Evolutionary conservation across 768 basidiomycete genomes (phyloP).

Genomic region (Rhizopogon roseolus): DNA sequence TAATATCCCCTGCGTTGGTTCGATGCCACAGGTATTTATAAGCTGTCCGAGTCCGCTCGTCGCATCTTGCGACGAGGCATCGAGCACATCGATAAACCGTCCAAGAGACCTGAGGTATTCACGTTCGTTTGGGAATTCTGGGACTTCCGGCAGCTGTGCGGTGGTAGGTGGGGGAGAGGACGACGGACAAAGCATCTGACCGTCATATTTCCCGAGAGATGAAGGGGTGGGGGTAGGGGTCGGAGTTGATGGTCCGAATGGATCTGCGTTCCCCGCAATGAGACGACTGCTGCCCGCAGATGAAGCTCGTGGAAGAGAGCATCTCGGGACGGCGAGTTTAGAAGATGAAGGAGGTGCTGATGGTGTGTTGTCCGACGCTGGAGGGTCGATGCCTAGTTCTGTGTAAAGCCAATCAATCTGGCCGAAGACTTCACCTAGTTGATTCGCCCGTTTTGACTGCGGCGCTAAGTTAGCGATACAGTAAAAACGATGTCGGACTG

Average conservation of each 20-base stretch:
- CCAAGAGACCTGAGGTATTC: slow-evolving; percentile 59
- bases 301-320: slow-evolving; percentile 40
- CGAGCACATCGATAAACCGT: slow-evolving; percentile 57
- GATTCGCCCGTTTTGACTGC: slow-evolving; percentile 63
- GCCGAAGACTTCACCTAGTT: slow-evolving; percentile 58
- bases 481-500: neutral
- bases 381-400: slow-evolving; percentile 73
- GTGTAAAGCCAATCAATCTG: slow-evolving; percentile 81
- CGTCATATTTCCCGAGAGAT: slow-evolving; percentile 31
- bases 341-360: slow-evolving; percentile 29
- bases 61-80: slow-evolving; percentile 28
- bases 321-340: slow-evolving; percentile 33
- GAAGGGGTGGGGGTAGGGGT: slow-evolving; percentile 55
- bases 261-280: slow-evolving; percentile 15
- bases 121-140: slow-evolving; percentile 24
- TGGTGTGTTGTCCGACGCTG: slow-evolving; percentile 44
- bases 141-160: slow-evolving; percentile 6
- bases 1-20: slow-evolving; percentile 74
- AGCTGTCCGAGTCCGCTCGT: slow-evolving; percentile 15
- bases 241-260: slow-evolving; percentile 33
- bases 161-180: slow-evolving; percentile 8
- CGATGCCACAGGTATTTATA: slow-evolving; percentile 44
- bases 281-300: slow-evolving; percentile 24
- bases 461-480: slow-evolving; percentile 1
- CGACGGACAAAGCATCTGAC: slow-evolving; percentile 31